Base-by-base conservation (phyloP, 2,329 filamentous ascomycete species). In the Oidium heveae region DNA sequence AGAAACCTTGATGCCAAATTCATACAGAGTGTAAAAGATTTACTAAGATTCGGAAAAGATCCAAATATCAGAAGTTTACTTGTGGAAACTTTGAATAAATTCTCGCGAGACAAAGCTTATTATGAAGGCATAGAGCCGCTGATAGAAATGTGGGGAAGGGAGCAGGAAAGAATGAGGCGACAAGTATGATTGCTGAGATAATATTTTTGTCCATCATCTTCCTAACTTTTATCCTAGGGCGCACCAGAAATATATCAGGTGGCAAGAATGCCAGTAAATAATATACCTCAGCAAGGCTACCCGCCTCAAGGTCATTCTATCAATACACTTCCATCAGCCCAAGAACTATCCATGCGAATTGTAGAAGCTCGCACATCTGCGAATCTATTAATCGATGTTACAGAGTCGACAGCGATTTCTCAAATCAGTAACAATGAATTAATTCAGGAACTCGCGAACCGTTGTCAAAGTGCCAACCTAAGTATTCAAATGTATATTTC, bases 301-400 rank as follows among this genome's bases (percentile, higher is more conserved):
- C 78, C 77, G 60, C 68, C 75, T 18, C 71, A 74, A 52, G 68
- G 68, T 56, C 73, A 74, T 61, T 66, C 64, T 58, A 72, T 69
- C 56, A 68, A 67, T 28, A 59, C 57, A 32, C 59, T 78, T 10
- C 91, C 91, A 0, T 68, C 77, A 20, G 79, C 86, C 0, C 72
- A 77, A 13, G 89, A 96, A 69, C 74, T 98, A 15, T 79, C 80
- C 0, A 82, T 81, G 56, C 78, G 91, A 47, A 77, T 98, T 41
- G 85, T 94, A 66, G 91, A 98, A 70, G 88, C 89, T 9, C 78
- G 78, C 58, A 94, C 86, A 2, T 93, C 87, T 2, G 88, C 89
- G 7, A 89, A 88, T 66, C 77, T 98, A 5, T 77, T 98, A n/a
- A 76, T 86, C 54, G 89, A 98, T 67, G 81, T 95, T 7, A 80